Conservation (phyloP, 2,329 filamentous ascomycete genomes). For the Amauroascus niger region DNA sequence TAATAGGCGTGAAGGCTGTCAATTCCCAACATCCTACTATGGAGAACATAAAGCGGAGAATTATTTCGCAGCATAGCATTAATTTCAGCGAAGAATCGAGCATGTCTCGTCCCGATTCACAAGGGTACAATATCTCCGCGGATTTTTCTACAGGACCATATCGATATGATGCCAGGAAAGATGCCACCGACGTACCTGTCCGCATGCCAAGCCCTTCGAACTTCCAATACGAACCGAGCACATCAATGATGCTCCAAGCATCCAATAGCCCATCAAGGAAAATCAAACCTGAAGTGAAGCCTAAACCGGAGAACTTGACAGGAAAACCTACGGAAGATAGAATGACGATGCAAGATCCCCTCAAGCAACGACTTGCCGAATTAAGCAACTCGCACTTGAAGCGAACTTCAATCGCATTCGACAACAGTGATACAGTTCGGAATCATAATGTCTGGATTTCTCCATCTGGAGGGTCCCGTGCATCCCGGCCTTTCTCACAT, state of each 20-base stretch:
- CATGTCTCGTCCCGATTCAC: slow-evolving; percentile 16
- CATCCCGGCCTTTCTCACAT: not conserved
- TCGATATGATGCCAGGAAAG: not conserved
- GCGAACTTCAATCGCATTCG: slow-evolving; percentile 1
- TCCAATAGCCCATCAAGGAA: not conserved
- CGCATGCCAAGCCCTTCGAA: slow-evolving; percentile 35
- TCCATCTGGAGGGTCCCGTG: not conserved
- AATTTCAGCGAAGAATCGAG: slow-evolving; percentile 18
- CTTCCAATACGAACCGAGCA: slow-evolving; percentile 24
- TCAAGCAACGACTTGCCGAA: slow-evolving; percentile 36
- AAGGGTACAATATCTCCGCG: not conserved
- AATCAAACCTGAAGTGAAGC: slow-evolving; percentile 18
- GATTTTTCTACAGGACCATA: not conserved
- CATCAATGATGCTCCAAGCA: not conserved
- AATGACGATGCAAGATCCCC: slow-evolving; percentile 25
- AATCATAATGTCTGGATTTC: not conserved
- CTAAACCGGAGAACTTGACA: slow-evolving; percentile 22
- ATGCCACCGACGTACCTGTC: slow-evolving; percentile 5
- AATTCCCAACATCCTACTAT: slow-evolving; percentile 34
- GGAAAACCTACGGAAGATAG: slow-evolving; percentile 9
- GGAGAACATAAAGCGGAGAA: slow-evolving; percentile 34
- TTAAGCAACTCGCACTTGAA: slow-evolving; percentile 25
- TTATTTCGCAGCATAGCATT: slow-evolving; percentile 30
- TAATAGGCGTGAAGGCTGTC: slow-evolving; percentile 12
- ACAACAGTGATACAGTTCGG: not conserved